phyloP scores from a whole-genome alignment of 352 stramenopile species.

The Phytophthora quininea region DNA sequence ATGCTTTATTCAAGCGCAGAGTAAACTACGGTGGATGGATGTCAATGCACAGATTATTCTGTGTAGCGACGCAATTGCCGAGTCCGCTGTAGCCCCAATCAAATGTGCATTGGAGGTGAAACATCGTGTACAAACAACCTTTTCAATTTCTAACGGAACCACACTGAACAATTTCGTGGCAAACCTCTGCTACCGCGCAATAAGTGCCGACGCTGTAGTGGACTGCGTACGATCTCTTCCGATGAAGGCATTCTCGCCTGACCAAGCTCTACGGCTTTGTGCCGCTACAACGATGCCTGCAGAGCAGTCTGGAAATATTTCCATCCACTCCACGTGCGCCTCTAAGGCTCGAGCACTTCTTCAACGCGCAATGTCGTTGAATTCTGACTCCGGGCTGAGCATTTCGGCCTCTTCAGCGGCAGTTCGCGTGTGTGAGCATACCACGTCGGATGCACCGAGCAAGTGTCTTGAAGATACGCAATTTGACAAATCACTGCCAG shows the following conservation, averaged over 20 bases:
- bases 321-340: conserved; percentile 26
- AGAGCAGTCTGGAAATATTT: not conserved
- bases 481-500: conserved; percentile 29
- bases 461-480: conserved; percentile 41
- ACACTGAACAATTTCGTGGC: conserved; percentile 26
- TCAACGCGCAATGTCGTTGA: conserved; percentile 9
- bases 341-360: conserved; percentile 22
- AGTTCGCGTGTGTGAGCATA: conserved; percentile 37
- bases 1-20: conserved; percentile 51
- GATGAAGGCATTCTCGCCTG: conserved; percentile 17
- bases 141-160: conserved; percentile 1
- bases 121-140: not conserved
- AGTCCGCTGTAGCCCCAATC: conserved; percentile 29
- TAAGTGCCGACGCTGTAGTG: conserved; percentile 24
- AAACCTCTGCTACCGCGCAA: conserved; percentile 31
- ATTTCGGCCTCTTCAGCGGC: conserved; percentile 28
- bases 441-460: conserved; percentile 36
- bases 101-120: conserved; percentile 40
- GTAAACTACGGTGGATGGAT: conserved; percentile 61
- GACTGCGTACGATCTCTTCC: conserved; percentile 39
- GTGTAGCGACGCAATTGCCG: conserved; percentile 30
- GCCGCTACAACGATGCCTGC: conserved; percentile 20
- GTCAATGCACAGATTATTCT: conserved; percentile 29
- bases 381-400: conserved; percentile 6
- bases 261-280: conserved; percentile 38